phyloP scores from a whole-genome alignment of 2,329 filamentous ascomycete genomes.

The Xylaria sp. region DNA sequence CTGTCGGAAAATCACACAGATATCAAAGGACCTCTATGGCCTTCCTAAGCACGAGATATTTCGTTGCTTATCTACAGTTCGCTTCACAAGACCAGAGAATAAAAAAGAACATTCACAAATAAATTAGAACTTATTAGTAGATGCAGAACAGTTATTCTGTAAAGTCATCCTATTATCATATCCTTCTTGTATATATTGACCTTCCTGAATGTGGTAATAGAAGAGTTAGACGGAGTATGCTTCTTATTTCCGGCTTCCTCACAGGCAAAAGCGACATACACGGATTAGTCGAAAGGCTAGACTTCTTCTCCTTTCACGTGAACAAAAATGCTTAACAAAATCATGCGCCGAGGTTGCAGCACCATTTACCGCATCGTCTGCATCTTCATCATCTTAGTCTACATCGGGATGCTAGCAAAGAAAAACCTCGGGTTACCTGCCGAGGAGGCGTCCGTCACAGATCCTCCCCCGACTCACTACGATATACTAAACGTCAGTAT shows the following conservation, averaged over 20 bases:
- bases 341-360: not conserved
- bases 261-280: not conserved
- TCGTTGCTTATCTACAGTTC: not conserved
- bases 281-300: not conserved
- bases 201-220: not conserved
- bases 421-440: not conserved
- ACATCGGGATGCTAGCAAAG: not conserved
- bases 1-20: not conserved
- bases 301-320: not conserved
- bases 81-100: not conserved
- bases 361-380: not conserved
- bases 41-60: not conserved
- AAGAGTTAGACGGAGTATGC: not conserved
- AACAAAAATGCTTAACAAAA: not conserved
- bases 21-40: not conserved
- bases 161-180: too few relatives aligned
- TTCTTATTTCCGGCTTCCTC: not conserved
- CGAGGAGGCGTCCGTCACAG: not conserved
- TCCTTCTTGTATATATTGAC: not conserved
- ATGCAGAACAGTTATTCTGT: too few relatives aligned
- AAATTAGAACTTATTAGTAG: too few relatives aligned
- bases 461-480: slow-evolving; percentile 6
- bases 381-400: not conserved
- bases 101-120: too few relatives aligned
- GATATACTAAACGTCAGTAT: not conserved